Conservation (phyloP, 2,329 filamentous ascomycete genomes). For the Cladobotryum protrusum region DNA sequence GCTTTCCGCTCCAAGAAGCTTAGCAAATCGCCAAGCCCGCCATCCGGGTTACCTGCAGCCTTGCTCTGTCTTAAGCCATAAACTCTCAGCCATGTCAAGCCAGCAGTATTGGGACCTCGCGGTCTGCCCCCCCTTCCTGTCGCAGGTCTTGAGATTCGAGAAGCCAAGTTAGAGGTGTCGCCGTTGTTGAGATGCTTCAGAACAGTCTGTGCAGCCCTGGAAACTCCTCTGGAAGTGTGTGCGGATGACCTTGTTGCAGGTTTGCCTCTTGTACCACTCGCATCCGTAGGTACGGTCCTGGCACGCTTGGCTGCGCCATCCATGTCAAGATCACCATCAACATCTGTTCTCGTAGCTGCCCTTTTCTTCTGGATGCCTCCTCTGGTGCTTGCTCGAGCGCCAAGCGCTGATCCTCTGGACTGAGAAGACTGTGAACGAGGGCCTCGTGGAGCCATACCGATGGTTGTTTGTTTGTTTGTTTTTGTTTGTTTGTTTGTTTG, state of each 20-base stretch:
- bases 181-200: constrained; percentile 35
- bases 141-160: constrained; percentile 28
- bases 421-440: constrained; percentile 17
- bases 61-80: constrained; percentile 61
- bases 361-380: constrained; percentile 48
- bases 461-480: not conserved
- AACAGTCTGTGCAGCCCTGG: constrained; percentile 37
- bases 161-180: constrained; percentile 26
- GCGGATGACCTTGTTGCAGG: constrained; percentile 23
- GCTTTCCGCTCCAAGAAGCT: constrained; percentile 68
- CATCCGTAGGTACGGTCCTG: constrained; percentile 21
- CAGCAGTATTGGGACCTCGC: constrained; percentile 17
- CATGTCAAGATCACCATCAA: constrained; percentile 58
- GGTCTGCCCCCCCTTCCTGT: constrained; percentile 15
- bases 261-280: constrained; percentile 24
- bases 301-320: constrained; percentile 32
- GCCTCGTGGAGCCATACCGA: constrained; percentile 30
- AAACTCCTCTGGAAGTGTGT: constrained; percentile 23
- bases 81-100: constrained; percentile 40
- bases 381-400: constrained; percentile 29
- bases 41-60: constrained; percentile 58
- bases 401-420: constrained; percentile 22
- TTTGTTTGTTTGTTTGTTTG: not conserved
- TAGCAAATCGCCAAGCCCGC: constrained; percentile 58
- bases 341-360: constrained; percentile 37